Conservation (phyloP, 164 flowering plant genomes). For the Euptelea pleiosperma region DNA sequence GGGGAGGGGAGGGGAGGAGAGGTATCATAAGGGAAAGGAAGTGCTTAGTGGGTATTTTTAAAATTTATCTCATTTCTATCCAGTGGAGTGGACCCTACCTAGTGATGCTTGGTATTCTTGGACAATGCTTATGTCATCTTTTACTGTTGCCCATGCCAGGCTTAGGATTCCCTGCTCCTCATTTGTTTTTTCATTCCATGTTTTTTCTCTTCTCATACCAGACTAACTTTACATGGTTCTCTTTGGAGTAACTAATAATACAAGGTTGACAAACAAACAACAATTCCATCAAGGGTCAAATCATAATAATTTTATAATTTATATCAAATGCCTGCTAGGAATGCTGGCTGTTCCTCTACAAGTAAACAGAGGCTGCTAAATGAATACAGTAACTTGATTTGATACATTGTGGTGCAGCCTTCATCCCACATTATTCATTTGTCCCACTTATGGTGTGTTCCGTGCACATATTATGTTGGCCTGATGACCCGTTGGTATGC, state of each 20-base stretch:
- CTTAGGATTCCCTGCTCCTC: constrained; percentile 46
- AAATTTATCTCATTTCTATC: no score
- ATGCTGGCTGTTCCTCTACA: no score
- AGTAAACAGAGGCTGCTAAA: no score
- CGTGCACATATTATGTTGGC: no score
- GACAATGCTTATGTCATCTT: constrained; percentile 41
- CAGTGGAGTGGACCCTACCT: no score
- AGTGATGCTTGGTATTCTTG: constrained; percentile 37
- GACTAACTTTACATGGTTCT: constrained; percentile 31
- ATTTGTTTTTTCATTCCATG: constrained; percentile 15
- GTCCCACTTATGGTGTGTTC: no score
- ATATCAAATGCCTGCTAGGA: constrained; percentile 14
- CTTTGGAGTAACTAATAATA: constrained; percentile 17
- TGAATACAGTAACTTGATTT: no score
- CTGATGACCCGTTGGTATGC: no score
- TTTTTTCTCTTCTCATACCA: constrained; percentile 16
- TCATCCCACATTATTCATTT: no score
- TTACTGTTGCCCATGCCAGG: constrained; percentile 25
- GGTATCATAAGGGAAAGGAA: constrained; percentile 10
- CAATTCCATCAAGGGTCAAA: constrained; percentile 11
- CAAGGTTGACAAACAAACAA: constrained; percentile 24
- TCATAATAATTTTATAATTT: constrained; percentile 16
- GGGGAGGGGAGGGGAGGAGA: no score
- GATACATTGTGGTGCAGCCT: no score
- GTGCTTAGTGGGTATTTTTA: no score